phyloP scores from a whole-genome alignment of 169 alveolate genomes.

The Plasmodium blacklocki region DNA sequence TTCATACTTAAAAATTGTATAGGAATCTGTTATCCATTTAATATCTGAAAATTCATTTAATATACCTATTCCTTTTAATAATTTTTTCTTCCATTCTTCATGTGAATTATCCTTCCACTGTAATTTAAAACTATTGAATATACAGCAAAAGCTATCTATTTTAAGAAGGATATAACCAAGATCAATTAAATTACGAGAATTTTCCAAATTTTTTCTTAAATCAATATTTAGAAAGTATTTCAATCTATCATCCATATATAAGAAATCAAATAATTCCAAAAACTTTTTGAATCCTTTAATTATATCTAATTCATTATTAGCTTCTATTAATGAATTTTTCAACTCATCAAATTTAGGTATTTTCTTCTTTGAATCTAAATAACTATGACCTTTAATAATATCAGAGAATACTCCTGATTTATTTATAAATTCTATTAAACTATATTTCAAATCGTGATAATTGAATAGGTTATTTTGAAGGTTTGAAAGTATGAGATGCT shows the following conservation, averaged over 20 bases:
- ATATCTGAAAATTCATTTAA: constrained; percentile 61
- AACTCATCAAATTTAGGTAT: constrained; percentile 58
- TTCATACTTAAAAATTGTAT: constrained; percentile 39
- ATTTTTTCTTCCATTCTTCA: constrained; percentile 57
- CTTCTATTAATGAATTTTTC: constrained; percentile 25
- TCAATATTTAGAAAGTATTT: constrained; percentile 45
- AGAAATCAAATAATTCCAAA: constrained; percentile 56
- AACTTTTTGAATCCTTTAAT: constrained; percentile 41
- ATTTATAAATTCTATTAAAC: constrained; percentile 63
- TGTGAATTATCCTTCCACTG: constrained; percentile 42
- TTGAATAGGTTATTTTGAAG: constrained; percentile 19
- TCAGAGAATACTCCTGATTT: constrained; percentile 68
- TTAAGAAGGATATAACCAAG: constrained; percentile 58
- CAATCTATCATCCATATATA: constrained; percentile 53
- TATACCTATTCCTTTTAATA: constrained; percentile 66
- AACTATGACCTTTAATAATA: constrained; percentile 30
- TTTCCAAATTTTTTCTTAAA: constrained; percentile 35
- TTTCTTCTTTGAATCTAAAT: constrained; percentile 26
- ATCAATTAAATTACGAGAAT: constrained; percentile 17
- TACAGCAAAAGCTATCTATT: constrained; percentile 32
- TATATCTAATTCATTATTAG: constrained; percentile 38
- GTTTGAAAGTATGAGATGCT: constrained; percentile 32
- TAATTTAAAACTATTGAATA: constrained; percentile 21
- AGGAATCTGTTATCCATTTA: constrained; percentile 67
- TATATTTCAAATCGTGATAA: constrained; percentile 34